Evolutionary conservation across 441 rosid species (phyloP).

Genomic region (Gossypium davidsonii): DNA sequence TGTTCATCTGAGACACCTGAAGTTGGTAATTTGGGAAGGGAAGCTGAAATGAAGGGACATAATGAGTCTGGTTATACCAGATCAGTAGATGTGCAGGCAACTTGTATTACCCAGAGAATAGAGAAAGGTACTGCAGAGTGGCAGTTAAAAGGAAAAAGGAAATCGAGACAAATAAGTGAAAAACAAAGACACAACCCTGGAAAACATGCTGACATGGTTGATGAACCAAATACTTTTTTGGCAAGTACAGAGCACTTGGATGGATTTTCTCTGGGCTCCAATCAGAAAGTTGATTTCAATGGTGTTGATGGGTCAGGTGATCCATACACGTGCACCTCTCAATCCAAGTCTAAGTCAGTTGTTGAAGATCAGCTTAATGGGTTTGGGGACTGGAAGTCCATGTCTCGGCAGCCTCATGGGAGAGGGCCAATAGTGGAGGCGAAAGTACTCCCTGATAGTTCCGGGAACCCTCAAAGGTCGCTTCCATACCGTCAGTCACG

Average conservation of each 20-base stretch:
- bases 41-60: constrained; percentile 38
- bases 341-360: constrained; percentile 20
- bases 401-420: constrained; percentile 25
- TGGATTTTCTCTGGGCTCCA: constrained; percentile 29
- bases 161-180: constrained; percentile 61
- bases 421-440: constrained; percentile 30
- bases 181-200: constrained; percentile 45
- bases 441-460: constrained; percentile 24
- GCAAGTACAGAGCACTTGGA: constrained; percentile 29
- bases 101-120: constrained; percentile 42
- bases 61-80: constrained; percentile 41
- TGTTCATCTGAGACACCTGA: constrained; percentile 35
- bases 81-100: constrained; percentile 26
- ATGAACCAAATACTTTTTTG: constrained; percentile 30
- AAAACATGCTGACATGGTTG: constrained; percentile 39
- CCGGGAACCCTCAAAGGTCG: constrained; percentile 41
- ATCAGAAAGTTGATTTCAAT: constrained; percentile 31
- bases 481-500: constrained; percentile 60
- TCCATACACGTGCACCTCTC: constrained; percentile 10
- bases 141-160: constrained; percentile 94
- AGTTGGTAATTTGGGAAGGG: constrained; percentile 38
- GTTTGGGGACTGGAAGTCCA: constrained; percentile 32
- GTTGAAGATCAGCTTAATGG: constrained; percentile 26
- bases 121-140: constrained; percentile 79
- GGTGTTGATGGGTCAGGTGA: constrained; percentile 18